Conservation (phyloP, 192 early-diverging fungal species). For the Funneliformis geosporum region DNA sequence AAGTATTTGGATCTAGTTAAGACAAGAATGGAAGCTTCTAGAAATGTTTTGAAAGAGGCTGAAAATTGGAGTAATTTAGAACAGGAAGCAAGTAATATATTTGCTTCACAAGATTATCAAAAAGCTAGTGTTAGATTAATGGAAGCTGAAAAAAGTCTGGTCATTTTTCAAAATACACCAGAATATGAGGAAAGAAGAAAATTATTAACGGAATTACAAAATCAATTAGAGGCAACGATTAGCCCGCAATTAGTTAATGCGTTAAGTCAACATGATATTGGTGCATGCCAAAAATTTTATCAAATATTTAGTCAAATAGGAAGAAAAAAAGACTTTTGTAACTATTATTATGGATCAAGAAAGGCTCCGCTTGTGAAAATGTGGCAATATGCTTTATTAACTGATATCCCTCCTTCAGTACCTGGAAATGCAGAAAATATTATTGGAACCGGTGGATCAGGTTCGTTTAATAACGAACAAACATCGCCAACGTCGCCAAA, state of each 20-base stretch:
- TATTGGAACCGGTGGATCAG: not conserved
- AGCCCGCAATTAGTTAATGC: slow-evolving; percentile 54
- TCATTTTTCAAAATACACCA: slow-evolving; percentile 63
- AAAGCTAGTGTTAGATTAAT: slow-evolving; percentile 61
- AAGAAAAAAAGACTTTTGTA: slow-evolving; percentile 55
- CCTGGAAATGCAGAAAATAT: not conserved
- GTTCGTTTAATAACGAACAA: not conserved
- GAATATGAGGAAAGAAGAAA: slow-evolving; percentile 65
- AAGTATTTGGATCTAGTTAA: slow-evolving; percentile 66
- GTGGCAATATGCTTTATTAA: slow-evolving; percentile 42
- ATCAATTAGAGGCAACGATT: slow-evolving; percentile 60
- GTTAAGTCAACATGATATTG: slow-evolving; percentile 59
- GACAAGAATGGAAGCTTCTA: slow-evolving; percentile 65
- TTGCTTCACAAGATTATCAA: slow-evolving; percentile 62
- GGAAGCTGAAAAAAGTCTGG: slow-evolving; percentile 64
- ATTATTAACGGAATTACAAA: slow-evolving; percentile 57
- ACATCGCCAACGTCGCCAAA: not conserved
- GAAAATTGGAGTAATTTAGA: slow-evolving; percentile 81
- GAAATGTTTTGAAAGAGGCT: slow-evolving; percentile 64
- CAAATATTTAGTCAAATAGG: slow-evolving; percentile 62
- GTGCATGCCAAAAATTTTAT: slow-evolving; percentile 51
- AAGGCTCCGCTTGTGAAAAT: slow-evolving; percentile 47
- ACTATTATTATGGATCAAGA: slow-evolving; percentile 58
- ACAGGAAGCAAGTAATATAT: slow-evolving; percentile 62
- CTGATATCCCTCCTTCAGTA: slow-evolving; percentile 1